phyloP scores from a whole-genome alignment of 2,329 filamentous ascomycete species.

The Sclerotinia spermophila region DNA sequence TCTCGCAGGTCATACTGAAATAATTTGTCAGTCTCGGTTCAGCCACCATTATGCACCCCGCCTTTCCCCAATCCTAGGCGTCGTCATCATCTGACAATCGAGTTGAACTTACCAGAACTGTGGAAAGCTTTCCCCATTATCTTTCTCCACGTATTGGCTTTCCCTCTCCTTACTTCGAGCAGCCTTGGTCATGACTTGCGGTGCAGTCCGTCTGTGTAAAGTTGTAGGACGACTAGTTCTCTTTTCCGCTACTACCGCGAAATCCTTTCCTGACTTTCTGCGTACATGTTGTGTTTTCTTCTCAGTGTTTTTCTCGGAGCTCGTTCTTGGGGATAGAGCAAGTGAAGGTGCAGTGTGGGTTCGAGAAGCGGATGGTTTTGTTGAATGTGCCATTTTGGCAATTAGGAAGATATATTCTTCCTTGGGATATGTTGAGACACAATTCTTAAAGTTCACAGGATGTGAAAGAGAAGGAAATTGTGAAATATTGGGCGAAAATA shows the following conservation, averaged over 20 bases:
- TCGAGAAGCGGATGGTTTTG: slow-evolving; percentile 29
- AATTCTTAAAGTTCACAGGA: background rate
- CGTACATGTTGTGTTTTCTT: slow-evolving; percentile 22
- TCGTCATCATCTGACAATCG: slow-evolving; percentile 1
- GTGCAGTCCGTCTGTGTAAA: slow-evolving; percentile 24
- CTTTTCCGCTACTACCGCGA: slow-evolving; percentile 26
- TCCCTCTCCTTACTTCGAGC: slow-evolving; percentile 20
- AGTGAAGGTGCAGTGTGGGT: slow-evolving; percentile 23
- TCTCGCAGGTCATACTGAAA: slow-evolving; percentile 62
- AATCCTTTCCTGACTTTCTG: slow-evolving; percentile 32
- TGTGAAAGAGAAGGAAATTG: background rate
- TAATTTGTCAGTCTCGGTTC: slow-evolving; percentile 27
- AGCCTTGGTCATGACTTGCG: slow-evolving; percentile 27
- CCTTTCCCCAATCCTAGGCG: slow-evolving; percentile 35
- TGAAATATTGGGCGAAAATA: background rate
- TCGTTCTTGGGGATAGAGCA: slow-evolving; percentile 27
- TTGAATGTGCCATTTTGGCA: slow-evolving; percentile 31
- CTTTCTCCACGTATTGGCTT: slow-evolving; percentile 28
- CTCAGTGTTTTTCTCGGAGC: slow-evolving; percentile 22
- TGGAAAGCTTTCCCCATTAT: slow-evolving; percentile 61
- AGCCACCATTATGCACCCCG: slow-evolving; percentile 29
- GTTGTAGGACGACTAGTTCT: slow-evolving; percentile 27
- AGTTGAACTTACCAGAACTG: slow-evolving; percentile 54
- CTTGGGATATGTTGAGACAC: background rate
- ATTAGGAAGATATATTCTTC: slow-evolving; percentile 5